Conservation (phyloP, 176 grass and related monocot genomes). For the Oryza officinalis region DNA sequence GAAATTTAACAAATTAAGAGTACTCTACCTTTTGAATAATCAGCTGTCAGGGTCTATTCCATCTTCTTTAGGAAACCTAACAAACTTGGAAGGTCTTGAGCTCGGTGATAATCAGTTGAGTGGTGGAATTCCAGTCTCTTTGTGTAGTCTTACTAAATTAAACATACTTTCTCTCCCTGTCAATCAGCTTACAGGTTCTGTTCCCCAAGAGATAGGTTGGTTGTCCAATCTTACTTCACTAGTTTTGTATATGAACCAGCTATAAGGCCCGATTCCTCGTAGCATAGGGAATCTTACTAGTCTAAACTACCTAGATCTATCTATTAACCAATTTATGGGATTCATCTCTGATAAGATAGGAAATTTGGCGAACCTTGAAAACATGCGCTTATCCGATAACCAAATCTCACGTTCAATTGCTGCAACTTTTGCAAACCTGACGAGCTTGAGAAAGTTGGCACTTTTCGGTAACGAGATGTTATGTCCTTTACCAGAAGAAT, state of each 20-base stretch:
- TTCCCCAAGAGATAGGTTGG: background rate
- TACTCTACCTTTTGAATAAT: background rate
- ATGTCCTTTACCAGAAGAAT: background rate
- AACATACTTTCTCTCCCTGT: background rate
- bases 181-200: slow-evolving; percentile 3
- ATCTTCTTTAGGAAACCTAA: slow-evolving; percentile 1
- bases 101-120: background rate
- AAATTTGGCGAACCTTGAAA: background rate
- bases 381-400: background rate
- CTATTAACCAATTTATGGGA: background rate
- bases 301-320: background rate
- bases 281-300: slow-evolving; percentile 26
- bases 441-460: background rate
- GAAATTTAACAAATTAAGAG: background rate
- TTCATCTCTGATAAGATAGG: background rate
- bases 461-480: background rate
- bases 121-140: background rate
- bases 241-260: background rate
- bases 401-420: background rate
- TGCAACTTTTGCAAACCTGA: background rate
- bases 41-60: slow-evolving; percentile 1
- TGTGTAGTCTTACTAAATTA: background rate
- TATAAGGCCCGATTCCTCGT: slow-evolving; percentile 5
- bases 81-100: background rate
- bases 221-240: background rate